Percentiles rank a stretch among this genome's conserved stretches.
phyloP scores from a whole-genome alignment of 1,284 basidiomycete genomes.

The Melampsora americana region DNA sequence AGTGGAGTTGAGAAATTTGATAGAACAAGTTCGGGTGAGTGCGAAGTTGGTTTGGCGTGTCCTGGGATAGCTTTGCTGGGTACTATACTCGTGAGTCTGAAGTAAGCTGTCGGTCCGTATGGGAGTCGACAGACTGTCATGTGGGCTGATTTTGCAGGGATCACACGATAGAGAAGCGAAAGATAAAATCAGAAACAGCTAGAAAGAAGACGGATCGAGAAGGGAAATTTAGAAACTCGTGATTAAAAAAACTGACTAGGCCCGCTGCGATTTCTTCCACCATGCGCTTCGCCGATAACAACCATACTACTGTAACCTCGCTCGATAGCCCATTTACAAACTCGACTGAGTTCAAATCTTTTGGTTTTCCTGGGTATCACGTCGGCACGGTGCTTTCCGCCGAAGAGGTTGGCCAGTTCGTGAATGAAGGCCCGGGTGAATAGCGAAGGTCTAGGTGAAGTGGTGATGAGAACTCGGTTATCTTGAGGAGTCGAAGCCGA shows the following conservation, averaged over 20 bases:
- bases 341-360: constrained; percentile 85
- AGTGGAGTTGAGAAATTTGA: constrained; percentile 93
- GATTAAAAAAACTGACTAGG: constrained; percentile 51
- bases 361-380: constrained; percentile 86
- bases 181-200: neutral
- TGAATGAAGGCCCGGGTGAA: constrained; percentile 40
- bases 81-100: constrained; percentile 80
- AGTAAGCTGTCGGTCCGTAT: constrained; percentile 88
- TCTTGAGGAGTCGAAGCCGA: constrained; percentile 45
- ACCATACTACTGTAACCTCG: constrained; percentile 81
- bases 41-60: constrained; percentile 85
- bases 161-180: neutral
- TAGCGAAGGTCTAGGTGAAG: constrained; percentile 31
- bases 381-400: constrained; percentile 69
- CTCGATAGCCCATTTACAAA: constrained; percentile 88
- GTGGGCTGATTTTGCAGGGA: constrained; percentile 63
- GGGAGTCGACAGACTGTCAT: constrained; percentile 89
- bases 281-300: constrained; percentile 87
- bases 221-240: constrained; percentile 1
- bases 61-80: constrained; percentile 56
- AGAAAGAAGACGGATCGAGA: constrained; percentile 10
- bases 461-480: constrained; percentile 34
- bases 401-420: constrained; percentile 85
- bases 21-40: constrained; percentile 91
- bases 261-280: constrained; percentile 46